These are phyloP conservation scores for Biscutella laevigata DNA, from an alignment of 441 rosid genomes.

Conservation along the genomic window DNA sequence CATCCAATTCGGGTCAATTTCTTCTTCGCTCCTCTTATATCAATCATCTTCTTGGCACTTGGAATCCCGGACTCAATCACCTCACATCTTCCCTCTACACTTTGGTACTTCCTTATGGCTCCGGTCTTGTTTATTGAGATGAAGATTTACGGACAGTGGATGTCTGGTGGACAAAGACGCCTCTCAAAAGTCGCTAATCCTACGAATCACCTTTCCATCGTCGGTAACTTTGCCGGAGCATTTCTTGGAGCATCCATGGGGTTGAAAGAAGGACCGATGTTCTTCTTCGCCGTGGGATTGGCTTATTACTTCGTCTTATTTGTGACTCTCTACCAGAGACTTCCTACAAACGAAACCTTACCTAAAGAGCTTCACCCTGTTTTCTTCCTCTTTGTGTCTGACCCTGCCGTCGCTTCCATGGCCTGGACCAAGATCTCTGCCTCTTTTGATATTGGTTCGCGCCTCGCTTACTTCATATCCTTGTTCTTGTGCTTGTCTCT, in stretches of 20 bases:
- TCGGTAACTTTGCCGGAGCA: slow-evolving; percentile 89
- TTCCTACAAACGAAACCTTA: slow-evolving; percentile 75
- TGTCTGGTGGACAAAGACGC: slow-evolving; percentile 79
- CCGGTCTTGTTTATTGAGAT: slow-evolving; percentile 68
- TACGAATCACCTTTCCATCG: slow-evolving; percentile 67
- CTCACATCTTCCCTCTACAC: slow-evolving; percentile 30
- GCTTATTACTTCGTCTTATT: slow-evolving; percentile 79
- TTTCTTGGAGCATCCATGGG: slow-evolving; percentile 82
- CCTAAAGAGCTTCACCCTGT: slow-evolving; percentile 95
- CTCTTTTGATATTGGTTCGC: slow-evolving; percentile 56
- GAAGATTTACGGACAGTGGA: slow-evolving; percentile 93
- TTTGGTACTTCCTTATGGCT: slow-evolving; percentile 79
- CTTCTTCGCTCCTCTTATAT: slow-evolving; percentile 89
- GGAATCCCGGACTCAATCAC: slow-evolving; percentile 57
- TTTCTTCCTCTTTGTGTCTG: slow-evolving; percentile 80
- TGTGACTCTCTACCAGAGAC: slow-evolving; percentile 87
- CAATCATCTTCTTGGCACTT: slow-evolving; percentile 61
- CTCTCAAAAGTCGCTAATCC: slow-evolving; percentile 91
- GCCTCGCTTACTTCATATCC: slow-evolving; percentile 78
- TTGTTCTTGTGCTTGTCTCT: slow-evolving; percentile 74
- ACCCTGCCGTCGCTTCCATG: slow-evolving; percentile 84
- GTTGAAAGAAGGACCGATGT: slow-evolving; percentile 73
- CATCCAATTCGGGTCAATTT: slow-evolving; percentile 84
- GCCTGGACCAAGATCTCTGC: slow-evolving; percentile 74
- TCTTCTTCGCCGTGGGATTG: slow-evolving; percentile 78